Evolutionary conservation across 257 asterid species (phyloP).

Genomic region (Penstemon eatonii): DNA sequence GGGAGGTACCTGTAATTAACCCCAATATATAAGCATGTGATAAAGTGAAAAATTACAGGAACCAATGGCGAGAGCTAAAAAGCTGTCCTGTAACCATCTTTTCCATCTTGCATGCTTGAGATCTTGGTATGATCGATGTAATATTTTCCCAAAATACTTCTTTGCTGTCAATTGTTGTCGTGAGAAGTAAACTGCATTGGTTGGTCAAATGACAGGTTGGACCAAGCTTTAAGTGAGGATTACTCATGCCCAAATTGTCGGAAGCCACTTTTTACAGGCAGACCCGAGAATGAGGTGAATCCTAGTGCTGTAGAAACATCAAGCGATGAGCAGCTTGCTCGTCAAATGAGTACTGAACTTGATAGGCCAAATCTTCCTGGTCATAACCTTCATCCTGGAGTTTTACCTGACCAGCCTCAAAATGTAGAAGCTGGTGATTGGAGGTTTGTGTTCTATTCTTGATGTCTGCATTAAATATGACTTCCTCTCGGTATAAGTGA

Average conservation of each 20-base stretch:
- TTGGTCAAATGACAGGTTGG: slow-evolving; percentile 62
- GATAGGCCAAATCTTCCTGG: slow-evolving; percentile 72
- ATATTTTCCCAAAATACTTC: slow-evolving; percentile 16
- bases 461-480: slow-evolving; percentile 9
- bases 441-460: slow-evolving; percentile 47
- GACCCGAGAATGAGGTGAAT: slow-evolving; percentile 48
- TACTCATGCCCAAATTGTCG: slow-evolving; percentile 97
- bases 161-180: slow-evolving; percentile 5
- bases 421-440: slow-evolving; percentile 59
- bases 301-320: slow-evolving; percentile 54
- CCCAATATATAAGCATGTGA: slow-evolving; percentile 32
- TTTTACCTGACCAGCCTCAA: slow-evolving; percentile 57
- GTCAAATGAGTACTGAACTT: slow-evolving; percentile 72
- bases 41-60: slow-evolving; percentile 51
- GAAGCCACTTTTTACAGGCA: slow-evolving; percentile 74
- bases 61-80: slow-evolving; percentile 97
- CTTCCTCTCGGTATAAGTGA: not conserved
- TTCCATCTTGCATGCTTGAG: slow-evolving; percentile 95
- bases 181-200: slow-evolving; percentile 20
- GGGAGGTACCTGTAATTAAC: too few relatives aligned
- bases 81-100: slow-evolving; percentile 84
- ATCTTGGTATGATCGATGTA: slow-evolving; percentile 62
- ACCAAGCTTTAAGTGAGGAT: slow-evolving; percentile 82
- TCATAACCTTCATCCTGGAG: slow-evolving; percentile 56
- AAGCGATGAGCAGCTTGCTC: slow-evolving; percentile 91